Evolutionary conservation across 2,329 filamentous ascomycete genomes (phyloP).

Genomic region (Fusarium irregulare): DNA sequence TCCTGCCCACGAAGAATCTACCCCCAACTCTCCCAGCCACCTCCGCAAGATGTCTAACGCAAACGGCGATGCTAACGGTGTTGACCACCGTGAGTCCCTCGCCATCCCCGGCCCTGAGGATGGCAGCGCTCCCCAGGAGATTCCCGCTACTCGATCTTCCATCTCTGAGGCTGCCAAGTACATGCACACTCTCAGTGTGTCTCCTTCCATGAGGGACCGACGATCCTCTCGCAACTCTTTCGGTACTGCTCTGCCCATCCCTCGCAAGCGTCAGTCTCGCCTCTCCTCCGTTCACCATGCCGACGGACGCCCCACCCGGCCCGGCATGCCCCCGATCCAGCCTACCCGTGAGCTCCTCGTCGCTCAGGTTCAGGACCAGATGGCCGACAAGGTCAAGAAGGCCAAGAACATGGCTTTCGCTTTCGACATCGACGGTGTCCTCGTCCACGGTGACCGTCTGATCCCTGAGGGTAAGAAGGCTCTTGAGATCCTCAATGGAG

Average conservation of each 20-base stretch:
- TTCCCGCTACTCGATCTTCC: constrained; percentile 75
- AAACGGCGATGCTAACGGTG: constrained; percentile 16
- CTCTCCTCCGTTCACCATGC: constrained; percentile 69
- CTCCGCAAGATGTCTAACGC: constrained; percentile 34
- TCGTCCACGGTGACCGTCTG: constrained; percentile 81
- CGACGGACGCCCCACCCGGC: constrained; percentile 59
- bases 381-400: constrained; percentile 71
- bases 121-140: constrained; percentile 69
- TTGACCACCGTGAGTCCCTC: constrained; percentile 35
- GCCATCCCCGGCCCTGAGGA: constrained; percentile 54
- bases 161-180: constrained; percentile 75
- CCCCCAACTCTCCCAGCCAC: constrained; percentile 32
- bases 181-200: constrained; percentile 78
- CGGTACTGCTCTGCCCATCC: constrained; percentile 77
- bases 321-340: constrained; percentile 68
- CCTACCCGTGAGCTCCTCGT: constrained; percentile 75
- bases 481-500: constrained; percentile 75
- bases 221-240: constrained; percentile 81
- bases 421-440: constrained; percentile 91
- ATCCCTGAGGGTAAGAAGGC: constrained; percentile 80
- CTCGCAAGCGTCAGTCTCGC: constrained; percentile 74
- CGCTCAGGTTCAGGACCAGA: constrained; percentile 76
- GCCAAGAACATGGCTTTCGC: constrained; percentile 83
- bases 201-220: constrained; percentile 74
- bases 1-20: constrained; percentile 65